Percentiles rank a stretch among this genome's conserved stretches.
phyloP scores from a whole-genome alignment of 192 early-diverging fungal genomes.

The Diversispora eburnea region DNA sequence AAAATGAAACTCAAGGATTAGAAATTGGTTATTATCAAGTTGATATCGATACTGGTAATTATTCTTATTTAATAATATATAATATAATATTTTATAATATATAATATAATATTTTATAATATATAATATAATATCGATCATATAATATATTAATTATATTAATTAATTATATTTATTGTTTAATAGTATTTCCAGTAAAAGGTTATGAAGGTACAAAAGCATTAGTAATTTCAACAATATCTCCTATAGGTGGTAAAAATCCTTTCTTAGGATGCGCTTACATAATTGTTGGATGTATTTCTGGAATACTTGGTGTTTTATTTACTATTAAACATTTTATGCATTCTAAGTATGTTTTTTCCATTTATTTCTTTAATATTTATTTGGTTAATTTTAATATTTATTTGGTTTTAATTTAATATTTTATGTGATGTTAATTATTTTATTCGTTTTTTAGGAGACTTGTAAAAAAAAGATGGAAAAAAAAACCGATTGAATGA shows the following conservation, averaged over 20 bases:
- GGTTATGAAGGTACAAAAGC: constrained; percentile 95
- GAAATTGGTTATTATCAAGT: constrained; percentile 71
- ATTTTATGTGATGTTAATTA: too few species aligned
- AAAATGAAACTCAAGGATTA: constrained; percentile 60
- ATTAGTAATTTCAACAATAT: constrained; percentile 87
- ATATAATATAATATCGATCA: too few species aligned
- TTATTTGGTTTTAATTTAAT: too few species aligned
- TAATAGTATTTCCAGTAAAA: constrained; percentile 75
- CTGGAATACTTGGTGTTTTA: constrained; percentile 81
- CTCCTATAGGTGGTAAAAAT: constrained; percentile 92
- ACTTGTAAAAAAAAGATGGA: too few species aligned
- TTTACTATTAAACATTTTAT: constrained; percentile 82
- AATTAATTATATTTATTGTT: neutral
- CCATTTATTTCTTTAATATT: too few species aligned
- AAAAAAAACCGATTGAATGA: too few species aligned
- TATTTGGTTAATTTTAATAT: too few species aligned
- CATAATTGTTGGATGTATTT: constrained; percentile 85
- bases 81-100: neutral
- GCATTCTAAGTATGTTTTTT: too few species aligned
- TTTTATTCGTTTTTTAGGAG: too few species aligned
- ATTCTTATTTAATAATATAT: neutral
- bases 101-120: too few species aligned
- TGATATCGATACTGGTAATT: constrained; percentile 68
- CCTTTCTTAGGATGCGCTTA: constrained; percentile 93
- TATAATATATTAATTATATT: too few species aligned